Evolutionary conservation across 768 basidiomycete species (phyloP), one percentile per base, ranked within the genome.

Genomic region (Leccinum arenicola): DNA sequence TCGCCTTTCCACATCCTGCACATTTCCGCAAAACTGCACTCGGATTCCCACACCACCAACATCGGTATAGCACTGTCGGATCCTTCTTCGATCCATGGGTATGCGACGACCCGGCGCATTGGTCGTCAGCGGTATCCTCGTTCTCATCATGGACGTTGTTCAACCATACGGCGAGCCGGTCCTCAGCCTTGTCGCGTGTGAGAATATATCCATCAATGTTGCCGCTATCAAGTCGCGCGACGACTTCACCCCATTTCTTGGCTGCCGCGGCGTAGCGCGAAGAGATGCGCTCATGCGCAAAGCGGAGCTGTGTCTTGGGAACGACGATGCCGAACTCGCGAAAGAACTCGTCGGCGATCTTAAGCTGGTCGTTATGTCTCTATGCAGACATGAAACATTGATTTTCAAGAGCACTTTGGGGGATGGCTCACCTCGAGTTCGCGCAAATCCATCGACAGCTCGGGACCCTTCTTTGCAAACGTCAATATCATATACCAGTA

Each of bases 1-100:
- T 78, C 10, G 77, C 72, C 55, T 71, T 74, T 25, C 64, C 73
- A 55, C 81, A 82, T 2, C 78, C 75, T 5, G 71, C 67, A 60
- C 84, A 86, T 68, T 82, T 85, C 61, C 77, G 77, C 50, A 86
- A 67, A 7, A 77, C 76, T 0, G 83, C 84, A 52, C 82, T 86
- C 6, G 85, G 85, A 58, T 86, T 87, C 6, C 80, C 76, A 60
- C 87, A 88, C 78, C 79, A 83, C 21, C 84, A 83, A 63, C 86
- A 87, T 11, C 79, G 74, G 69, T 84, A 84, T 29, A 88, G 67
- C 50, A 66, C 76, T 4, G 82, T 77, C 14, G 71, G 71, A 52
- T 83, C 27, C 11, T 75, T 68, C 33, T 50, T 50, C 15, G 49
- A 29, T 1, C 15, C 15, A 14, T 12, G n/a, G 23, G 25, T 25